These are phyloP conservation scores for Nymphaea colorata DNA, from an alignment of 164 flowering plant species.

Conservation along the genomic window DNA sequence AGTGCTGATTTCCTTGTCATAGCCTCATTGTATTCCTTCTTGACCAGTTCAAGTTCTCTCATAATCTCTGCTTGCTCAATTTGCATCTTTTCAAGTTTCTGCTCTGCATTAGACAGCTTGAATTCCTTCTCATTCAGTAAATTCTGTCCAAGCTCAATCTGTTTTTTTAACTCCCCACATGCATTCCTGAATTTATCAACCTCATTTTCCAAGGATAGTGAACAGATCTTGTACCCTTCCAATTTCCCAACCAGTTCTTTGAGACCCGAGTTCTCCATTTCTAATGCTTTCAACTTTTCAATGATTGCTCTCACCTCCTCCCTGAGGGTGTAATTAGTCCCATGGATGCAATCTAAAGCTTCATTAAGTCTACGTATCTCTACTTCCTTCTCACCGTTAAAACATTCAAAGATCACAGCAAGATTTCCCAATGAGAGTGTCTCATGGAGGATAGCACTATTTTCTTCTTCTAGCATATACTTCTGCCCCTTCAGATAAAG, in stretches of 20 bases:
- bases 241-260: constrained; percentile 12
- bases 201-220: constrained; percentile 22
- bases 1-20: not conserved
- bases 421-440: constrained; percentile 25
- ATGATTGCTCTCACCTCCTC: constrained; percentile 20
- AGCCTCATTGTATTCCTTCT: not conserved
- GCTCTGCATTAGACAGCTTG: constrained; percentile 31
- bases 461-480: constrained; percentile 38
- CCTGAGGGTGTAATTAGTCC: constrained; percentile 25
- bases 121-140: constrained; percentile 31
- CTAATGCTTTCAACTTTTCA: constrained; percentile 24
- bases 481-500: constrained; percentile 35
- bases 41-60: constrained; percentile 6
- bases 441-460: constrained; percentile 28
- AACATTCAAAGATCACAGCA: constrained; percentile 37
- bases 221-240: constrained; percentile 6
- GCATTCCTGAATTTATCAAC: constrained; percentile 21
- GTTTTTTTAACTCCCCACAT: constrained; percentile 27
- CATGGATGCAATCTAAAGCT: constrained; percentile 25
- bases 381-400: constrained; percentile 30
- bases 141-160: constrained; percentile 23
- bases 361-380: constrained; percentile 28
- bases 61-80: constrained; percentile 25
- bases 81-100: constrained; percentile 31
- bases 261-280: constrained; percentile 33